Percentiles rank a stretch among this genome's conserved stretches.
phyloP scores from a whole-genome alignment of 768 basidiomycete species.

The Tricholoma matsutake region DNA sequence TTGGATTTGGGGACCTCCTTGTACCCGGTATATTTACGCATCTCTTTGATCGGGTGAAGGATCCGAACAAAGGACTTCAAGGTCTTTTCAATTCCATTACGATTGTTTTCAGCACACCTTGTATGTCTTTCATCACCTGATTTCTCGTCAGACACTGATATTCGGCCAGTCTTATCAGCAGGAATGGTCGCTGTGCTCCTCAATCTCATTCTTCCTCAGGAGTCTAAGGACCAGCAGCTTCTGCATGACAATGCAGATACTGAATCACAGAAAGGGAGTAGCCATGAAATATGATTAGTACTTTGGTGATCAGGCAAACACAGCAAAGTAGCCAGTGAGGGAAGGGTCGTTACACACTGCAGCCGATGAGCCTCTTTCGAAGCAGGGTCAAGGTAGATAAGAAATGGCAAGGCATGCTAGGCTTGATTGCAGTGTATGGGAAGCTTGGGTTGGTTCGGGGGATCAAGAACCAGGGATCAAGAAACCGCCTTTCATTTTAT shows the following conservation, averaged over 20 bases:
- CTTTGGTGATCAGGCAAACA: too few species aligned
- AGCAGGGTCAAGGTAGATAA: too few species aligned
- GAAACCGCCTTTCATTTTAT: too few species aligned
- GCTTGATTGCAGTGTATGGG: too few species aligned
- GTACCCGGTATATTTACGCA: slow-evolving; percentile 62
- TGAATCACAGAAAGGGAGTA: neutral
- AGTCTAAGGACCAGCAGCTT: neutral
- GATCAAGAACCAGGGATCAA: too few species aligned
- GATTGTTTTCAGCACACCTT: slow-evolving; percentile 78
- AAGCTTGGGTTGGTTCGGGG: too few species aligned
- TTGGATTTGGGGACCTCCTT: slow-evolving; percentile 72
- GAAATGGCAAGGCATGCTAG: too few species aligned
- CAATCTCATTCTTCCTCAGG: slow-evolving; percentile 52
- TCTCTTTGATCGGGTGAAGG: slow-evolving; percentile 61
- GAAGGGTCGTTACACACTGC: too few species aligned
- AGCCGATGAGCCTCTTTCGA: too few species aligned
- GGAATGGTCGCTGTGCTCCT: slow-evolving; percentile 58
- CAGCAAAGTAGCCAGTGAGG: too few species aligned
- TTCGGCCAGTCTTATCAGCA: slow-evolving; percentile 45
- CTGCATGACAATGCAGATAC: neutral
- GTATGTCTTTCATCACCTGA: slow-evolving; percentile 39
- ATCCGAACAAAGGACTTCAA: slow-evolving; percentile 51
- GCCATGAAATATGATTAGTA: neutral
- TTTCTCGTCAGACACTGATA: neutral
- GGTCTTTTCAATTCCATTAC: slow-evolving; percentile 77